Evolutionary conservation across 805 yeast species (phyloP).

Genomic region (Cyberlindnera mississippiensis): DNA sequence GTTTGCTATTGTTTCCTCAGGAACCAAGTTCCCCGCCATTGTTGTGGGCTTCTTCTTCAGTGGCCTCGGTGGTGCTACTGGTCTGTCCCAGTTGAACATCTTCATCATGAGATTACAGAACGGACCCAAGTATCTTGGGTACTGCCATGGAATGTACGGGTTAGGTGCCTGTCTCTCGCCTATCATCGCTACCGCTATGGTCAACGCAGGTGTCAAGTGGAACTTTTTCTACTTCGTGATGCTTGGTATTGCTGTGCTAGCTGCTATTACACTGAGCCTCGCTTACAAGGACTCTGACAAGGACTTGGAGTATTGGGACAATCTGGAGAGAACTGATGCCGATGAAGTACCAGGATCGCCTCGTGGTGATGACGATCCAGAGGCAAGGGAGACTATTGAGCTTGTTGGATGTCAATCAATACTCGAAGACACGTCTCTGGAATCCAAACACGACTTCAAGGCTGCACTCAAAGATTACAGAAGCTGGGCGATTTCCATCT

Average conservation of each 20-base stretch:
- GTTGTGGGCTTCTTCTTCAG: constrained; percentile 50
- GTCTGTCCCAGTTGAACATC: constrained; percentile 48
- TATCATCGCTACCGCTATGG: constrained; percentile 50
- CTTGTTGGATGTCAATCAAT: constrained; percentile 1
- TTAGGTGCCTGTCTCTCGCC: constrained; percentile 62
- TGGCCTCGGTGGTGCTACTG: constrained; percentile 51
- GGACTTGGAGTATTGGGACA: constrained; percentile 30
- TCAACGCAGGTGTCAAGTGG: constrained; percentile 52
- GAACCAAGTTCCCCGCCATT: constrained; percentile 44
- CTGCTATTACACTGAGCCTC: constrained; percentile 30
- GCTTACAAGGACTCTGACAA: constrained; percentile 44
- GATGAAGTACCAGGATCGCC: constrained; percentile 4
- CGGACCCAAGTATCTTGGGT: constrained; percentile 47
- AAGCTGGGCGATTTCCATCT: constrained; percentile 49
- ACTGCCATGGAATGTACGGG: constrained; percentile 59
- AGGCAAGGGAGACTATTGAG: constrained; percentile 5
- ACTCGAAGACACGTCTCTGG: neutral
- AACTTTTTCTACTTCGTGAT: constrained; percentile 46
- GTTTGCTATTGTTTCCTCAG: constrained; percentile 44
- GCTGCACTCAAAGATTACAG: constrained; percentile 36
- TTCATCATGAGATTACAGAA: constrained; percentile 40
- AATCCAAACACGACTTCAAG: constrained; percentile 16
- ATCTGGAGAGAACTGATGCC: constrained; percentile 9
- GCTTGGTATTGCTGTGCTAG: constrained; percentile 37
- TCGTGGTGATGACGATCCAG: neutral